Evolutionary conservation across 2,329 filamentous ascomycete species (phyloP).

Genomic region (Aspergillus brasiliensis): DNA sequence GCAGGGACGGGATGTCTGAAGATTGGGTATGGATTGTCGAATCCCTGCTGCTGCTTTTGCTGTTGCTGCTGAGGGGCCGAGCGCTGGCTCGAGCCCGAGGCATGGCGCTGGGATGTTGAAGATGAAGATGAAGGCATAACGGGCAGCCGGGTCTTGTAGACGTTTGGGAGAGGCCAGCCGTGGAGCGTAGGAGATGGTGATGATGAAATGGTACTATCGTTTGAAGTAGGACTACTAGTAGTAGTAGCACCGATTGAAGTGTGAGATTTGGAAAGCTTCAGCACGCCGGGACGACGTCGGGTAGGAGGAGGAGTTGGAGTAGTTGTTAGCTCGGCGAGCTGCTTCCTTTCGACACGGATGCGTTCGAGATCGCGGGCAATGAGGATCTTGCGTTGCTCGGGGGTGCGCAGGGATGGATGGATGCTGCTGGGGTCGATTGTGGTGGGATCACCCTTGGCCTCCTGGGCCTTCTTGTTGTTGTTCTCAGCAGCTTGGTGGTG

Average conservation of each 20-base stretch:
- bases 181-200: too few relatives aligned
- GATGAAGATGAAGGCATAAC: background rate
- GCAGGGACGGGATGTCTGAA: background rate
- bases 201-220: too few relatives aligned
- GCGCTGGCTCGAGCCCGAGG: too few relatives aligned
- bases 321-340: background rate
- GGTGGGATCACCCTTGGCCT: too few relatives aligned
- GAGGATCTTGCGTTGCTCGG: conserved; percentile 11
- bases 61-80: background rate
- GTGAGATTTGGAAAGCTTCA: background rate
- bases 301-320: background rate
- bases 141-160: background rate
- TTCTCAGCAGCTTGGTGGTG: too few relatives aligned
- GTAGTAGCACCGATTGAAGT: background rate
- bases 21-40: background rate
- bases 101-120: too few relatives aligned
- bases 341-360: background rate
- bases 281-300: background rate
- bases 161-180: background rate
- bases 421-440: conserved; percentile 14
- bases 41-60: background rate
- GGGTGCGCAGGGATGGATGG: conserved; percentile 15
- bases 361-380: conserved; percentile 6
- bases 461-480: too few relatives aligned
- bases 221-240: background rate